Base-by-base conservation (phyloP, 306 rosid genomes). In the Quercus glauca region DNA sequence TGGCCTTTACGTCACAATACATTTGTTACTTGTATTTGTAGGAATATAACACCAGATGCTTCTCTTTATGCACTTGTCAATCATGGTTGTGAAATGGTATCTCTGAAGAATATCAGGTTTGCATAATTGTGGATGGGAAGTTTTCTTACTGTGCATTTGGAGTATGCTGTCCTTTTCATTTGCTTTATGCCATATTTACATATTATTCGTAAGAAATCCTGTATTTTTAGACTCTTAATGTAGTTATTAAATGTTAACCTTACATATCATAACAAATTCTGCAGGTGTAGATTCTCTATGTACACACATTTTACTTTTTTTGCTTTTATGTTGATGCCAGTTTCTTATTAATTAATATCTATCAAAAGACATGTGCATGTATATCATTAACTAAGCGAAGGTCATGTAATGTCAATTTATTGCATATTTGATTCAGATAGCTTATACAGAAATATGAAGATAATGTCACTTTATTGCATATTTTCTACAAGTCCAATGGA, bases 21-120 rank as follows among this genome's bases (percentile, higher is more conserved):
- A 31, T 82, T 78, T 75, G 71, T 41, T 73, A 68, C 49, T 33
- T 76, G 79, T 65, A 6, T 59, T 81, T 83, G 63, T 79, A 94
- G 98, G 97, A 86, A 87, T 84, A 73, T 94, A 76, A 87, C 83
- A 43, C 94, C 92, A 69, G 90, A 89, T 75, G 93, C 91, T 80
- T 91, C 98, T 74, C 86, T 94, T 28, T 94, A 92, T 85, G 91
- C 91, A 17, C 92, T 91, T 68, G 97, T 80, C 88, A 97, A 69
- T 94, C 98, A 33, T 94, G 98, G 98, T 68, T 92, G 88, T 88
- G 86, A 82, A 92, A 94, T 81, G 93, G 97, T 74, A 45, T 77
- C 77, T 65, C 77, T 61, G 98, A 92, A 78, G 92, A 89, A 81
- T 82, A 57, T 71, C 92, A 91, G 97, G 97, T 92, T 31, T 73